phyloP scores from a whole-genome alignment of 1,284 basidiomycete species.

The Ceratobasidium theobromae region DNA sequence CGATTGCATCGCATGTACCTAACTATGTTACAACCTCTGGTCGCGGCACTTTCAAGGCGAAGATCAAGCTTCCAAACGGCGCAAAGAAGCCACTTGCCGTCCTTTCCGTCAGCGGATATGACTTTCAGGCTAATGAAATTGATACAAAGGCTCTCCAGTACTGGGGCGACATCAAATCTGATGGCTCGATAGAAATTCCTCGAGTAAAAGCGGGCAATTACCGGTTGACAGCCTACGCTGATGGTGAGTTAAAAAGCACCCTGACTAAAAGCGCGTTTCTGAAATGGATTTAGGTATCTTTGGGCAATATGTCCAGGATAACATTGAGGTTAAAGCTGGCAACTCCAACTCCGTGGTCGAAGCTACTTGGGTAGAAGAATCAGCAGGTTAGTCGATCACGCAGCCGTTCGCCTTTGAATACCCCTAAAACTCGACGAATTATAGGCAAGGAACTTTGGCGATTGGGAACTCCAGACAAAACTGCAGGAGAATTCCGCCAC shows the following conservation, averaged over 20 bases:
- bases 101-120: slow-evolving; percentile 38
- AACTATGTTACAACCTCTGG: slow-evolving; percentile 37
- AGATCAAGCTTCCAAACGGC: slow-evolving; percentile 37
- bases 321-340: slow-evolving; percentile 37
- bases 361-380: slow-evolving; percentile 38
- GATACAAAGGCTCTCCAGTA: slow-evolving; percentile 39
- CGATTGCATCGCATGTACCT: slow-evolving; percentile 38
- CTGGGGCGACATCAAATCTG: slow-evolving; percentile 39
- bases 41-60: slow-evolving; percentile 38
- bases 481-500: slow-evolving; percentile 40
- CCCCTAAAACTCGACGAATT: not conserved
- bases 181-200: slow-evolving; percentile 38
- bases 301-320: slow-evolving; percentile 40
- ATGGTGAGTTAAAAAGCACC: slow-evolving; percentile 28
- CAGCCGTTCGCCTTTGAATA: not conserved
- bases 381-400: slow-evolving; percentile 34
- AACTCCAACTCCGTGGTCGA: slow-evolving; percentile 24
- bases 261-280: not conserved
- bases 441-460: slow-evolving; percentile 39
- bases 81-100: slow-evolving; percentile 38
- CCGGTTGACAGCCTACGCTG: slow-evolving; percentile 41
- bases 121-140: slow-evolving; percentile 40
- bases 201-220: slow-evolving; percentile 41
- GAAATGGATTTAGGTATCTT: slow-evolving; percentile 35
- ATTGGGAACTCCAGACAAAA: slow-evolving; percentile 39